Conservation (phyloP, 2,329 filamentous ascomycete genomes). For the Leptographium wingfieldii region DNA sequence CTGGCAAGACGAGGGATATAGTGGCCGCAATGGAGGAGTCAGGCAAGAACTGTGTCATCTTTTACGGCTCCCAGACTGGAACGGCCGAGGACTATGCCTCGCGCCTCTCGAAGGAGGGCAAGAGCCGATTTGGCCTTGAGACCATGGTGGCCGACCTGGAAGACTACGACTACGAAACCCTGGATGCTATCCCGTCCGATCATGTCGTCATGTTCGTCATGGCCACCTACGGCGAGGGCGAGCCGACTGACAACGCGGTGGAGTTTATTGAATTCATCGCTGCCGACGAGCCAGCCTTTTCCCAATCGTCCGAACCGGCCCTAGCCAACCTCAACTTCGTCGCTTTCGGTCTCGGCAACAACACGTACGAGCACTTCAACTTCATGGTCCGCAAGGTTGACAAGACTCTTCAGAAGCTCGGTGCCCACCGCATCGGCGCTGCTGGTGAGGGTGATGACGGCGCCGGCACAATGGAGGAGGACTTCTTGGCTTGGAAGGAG, state of each 20-base stretch:
- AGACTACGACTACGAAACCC: conserved; percentile 92
- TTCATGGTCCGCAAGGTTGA: conserved; percentile 91
- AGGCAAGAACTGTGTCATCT: conserved; percentile 94
- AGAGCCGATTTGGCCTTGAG: conserved; percentile 88
- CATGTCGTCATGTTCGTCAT: conserved; percentile 92
- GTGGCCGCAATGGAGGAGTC: conserved; percentile 92
- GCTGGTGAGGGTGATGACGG: conserved; percentile 96
- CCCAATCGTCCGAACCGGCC: conserved; percentile 58
- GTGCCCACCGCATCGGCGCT: conserved; percentile 70
- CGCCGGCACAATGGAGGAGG: conserved; percentile 98
- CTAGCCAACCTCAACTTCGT: conserved; percentile 83
- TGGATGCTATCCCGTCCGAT: conserved; percentile 78
- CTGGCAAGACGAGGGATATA: conserved; percentile 81
- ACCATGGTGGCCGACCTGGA: conserved; percentile 98
- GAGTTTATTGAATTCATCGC: conserved; percentile 97
- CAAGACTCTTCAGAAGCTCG: conserved; percentile 66
- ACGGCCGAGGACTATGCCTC: conserved; percentile 98
- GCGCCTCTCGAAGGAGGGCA: conserved; percentile 90
- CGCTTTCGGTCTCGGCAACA: conserved; percentile 93
- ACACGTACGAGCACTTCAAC: conserved; percentile 99
- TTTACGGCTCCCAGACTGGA: conserved; percentile 97
- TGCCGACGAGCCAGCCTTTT: conserved; percentile 69
- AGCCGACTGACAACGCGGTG: conserved; percentile 96
- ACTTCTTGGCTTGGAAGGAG: conserved; percentile 98
- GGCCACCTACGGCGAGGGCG: conserved; percentile 94